Evolutionary conservation across 805 yeast species (phyloP), one percentile per base, ranked within the genome.

Genomic region (Candida incommunis): DNA sequence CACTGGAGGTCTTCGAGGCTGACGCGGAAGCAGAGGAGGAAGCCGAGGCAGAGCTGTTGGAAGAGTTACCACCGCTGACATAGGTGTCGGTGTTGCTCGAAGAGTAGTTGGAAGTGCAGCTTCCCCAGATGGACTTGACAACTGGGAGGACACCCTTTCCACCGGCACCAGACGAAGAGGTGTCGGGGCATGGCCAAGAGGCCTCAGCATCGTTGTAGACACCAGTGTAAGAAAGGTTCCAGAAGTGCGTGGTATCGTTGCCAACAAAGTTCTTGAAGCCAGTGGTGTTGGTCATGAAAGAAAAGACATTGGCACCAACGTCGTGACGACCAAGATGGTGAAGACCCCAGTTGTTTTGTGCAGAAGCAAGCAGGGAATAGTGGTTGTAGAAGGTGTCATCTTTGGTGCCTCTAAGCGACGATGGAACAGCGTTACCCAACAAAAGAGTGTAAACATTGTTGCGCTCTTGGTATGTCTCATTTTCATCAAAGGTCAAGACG

Each of bases 311-410:
- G 42, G 77, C 75, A 44, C 61, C 65, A 50, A 67, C 67, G 57
- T 73, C 76, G 53, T 65, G 61, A 54, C 77, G 69, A 43, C 78
- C 78, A 48, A 73, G 65, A 48, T 67, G 59, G 34, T 69, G 66
- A 46, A 73, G 66, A 47, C 63, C 68, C 72, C 69, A 73, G 68
- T 72, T 72, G 46, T 69, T 73, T 60, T 69, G 66, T 42, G 69
- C 65, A 29, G 76, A 54, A n/a, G 77, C 62, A 43, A 72, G 50
- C 54, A 68, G 67, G 27, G 76, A 67, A 65, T 71, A 73, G 57
- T 73, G 77, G 58, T 70, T 67, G 61, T 73, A 73, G 65, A 62
- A 72, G 40, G 72, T 72, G 48, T 52, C 50, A 53, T 73, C 78
- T 11, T 59, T 53, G 43, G 73, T 69, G 50, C 74, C 74, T 50